Conservation (phyloP, 371 early-diverging fungal genomes). For the Circinella umbellata region DNA sequence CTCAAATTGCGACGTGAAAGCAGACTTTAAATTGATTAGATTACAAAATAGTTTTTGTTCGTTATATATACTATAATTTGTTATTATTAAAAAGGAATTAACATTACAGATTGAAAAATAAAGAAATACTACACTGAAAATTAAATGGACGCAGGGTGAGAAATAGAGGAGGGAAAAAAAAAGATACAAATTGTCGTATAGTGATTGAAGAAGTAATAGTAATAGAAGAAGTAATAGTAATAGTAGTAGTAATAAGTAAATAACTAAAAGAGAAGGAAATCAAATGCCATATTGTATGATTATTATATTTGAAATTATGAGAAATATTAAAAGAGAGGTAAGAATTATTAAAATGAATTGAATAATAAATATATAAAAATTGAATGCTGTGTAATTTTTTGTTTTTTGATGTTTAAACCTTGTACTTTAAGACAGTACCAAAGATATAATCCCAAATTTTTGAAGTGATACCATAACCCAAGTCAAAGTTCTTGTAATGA, state of each 20-base stretch:
- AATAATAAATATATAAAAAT: not conserved
- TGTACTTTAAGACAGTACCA: conserved; percentile 48
- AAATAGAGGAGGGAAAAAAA: not conserved
- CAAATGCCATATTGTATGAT: too few species aligned
- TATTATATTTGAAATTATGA: too few species aligned
- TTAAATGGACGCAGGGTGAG: not conserved
- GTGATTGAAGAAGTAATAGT: not conserved
- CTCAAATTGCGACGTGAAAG: conserved; percentile 27
- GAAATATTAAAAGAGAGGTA: too few species aligned
- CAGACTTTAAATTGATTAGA: conserved; percentile 1
- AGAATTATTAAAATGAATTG: too few species aligned
- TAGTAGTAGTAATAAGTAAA: too few species aligned
- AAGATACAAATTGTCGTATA: not conserved
- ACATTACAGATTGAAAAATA: not conserved
- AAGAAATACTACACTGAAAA: not conserved
- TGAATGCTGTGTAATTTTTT: not conserved
- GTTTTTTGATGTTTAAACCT: not conserved
- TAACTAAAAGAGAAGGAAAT: too few species aligned
- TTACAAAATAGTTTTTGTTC: not conserved
- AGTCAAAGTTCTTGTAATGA: conserved; percentile 85
- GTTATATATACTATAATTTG: too few species aligned
- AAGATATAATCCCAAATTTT: conserved; percentile 89
- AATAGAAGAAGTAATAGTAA: not conserved
- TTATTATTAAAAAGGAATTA: too few species aligned
- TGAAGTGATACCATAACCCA: conserved; percentile 90